Base-by-base conservation (phyloP, 2,329 filamentous ascomycete species). In the Aspergillus luchuensis region DNA sequence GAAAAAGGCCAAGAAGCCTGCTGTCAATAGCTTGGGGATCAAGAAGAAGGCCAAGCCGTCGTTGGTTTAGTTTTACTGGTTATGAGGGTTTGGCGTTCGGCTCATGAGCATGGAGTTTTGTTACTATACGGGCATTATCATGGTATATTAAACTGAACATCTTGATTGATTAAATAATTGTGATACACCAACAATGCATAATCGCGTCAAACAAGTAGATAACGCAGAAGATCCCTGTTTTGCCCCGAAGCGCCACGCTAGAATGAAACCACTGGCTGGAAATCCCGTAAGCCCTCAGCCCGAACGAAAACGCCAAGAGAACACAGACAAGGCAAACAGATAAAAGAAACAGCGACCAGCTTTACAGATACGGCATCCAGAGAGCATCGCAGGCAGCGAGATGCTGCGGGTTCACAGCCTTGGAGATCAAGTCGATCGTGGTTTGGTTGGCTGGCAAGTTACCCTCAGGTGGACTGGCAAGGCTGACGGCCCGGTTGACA, bases 381-480 rank as follows among this genome's bases (percentile, higher is more conserved):
- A 99, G 80, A 60, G 93, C 88, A 82, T 99, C 95, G 71, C 91
- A 93, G 77, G 91, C 86, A 48, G 90, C 89, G 77, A 99, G 77
- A 75, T 95, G 92, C 80, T 91, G 88, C 1, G 95, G 95, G 78
- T 97, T 96, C 15, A 96, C 93, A 1, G 94, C 92, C 79, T 89
- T 90, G n/a, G 91, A 91, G 63, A 99, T 90, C 63, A 96, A 79
- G 78, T 99, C 95, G 71, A 99, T 94, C 30, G 97, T 92, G 43
- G 94, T 98, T 83, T 99, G 95, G 76, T 96, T 97, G 23, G 94
- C 94, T 6, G 95, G 95, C 68, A 99, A 79, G 72, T 92, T 94
- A 69, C 65, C 90, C 33, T 87, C 86, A 0, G 91, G 91, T 39
- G 86, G 81, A 68, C 92, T 90, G 1, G 94, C 94, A 58, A 99